Base-by-base conservation (phyloP, 305 asterid genomes). In the Euphrasia arctica region DNA sequence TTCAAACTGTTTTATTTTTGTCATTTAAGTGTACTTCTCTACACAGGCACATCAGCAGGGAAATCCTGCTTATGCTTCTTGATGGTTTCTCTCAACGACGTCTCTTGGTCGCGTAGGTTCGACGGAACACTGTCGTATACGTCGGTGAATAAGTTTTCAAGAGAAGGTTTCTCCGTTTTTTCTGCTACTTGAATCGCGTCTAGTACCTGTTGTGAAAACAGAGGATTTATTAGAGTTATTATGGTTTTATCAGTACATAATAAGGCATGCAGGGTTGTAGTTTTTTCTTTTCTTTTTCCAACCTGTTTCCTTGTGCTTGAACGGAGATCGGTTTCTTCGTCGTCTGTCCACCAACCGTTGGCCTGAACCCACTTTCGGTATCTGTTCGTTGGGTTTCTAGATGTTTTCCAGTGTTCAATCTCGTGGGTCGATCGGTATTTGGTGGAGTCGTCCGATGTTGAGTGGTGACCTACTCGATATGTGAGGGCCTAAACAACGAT, bases 361-460 rank as follows among this genome's bases (percentile, higher is more conserved):
- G 76, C 73, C 70, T 83, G 77, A 47, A 86, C 78, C 95, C 95
- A 93, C 69, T 90, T 93, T 60, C 89, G 75, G 77, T 83, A 93
- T 63, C 87, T 76, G 36, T 77, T 70, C 43, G 82, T 39, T 0
- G 97, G 99, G 69, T 54, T 77, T 67, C 76, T 72, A 1, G 76
- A 78, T 13, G 79, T 82, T 73, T 27, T 83, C 99, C 97, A 93
- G 69, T 85, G 85, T 48, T 93, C 91, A 1, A 93, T 93, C 74
- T 93, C 99, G 6, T 75, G 45, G 9, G 70, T 12, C 7, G 90
- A 56, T 27, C 99, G 82, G 34, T 93, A 93, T 73, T 86, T 93
- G 63, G 99, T 90, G 22, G 99, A 93, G 58, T 93, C 99, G 60
- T 93, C 97, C 0, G 99, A 93, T 22, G 99, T 93, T 1, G 99